Percentiles rank a stretch among this genome's conserved stretches.
These are phyloP conservation scores for Trypanosoma caninum DNA, from an alignment of 208 protist genomes.

Conservation along the genomic window DNA sequence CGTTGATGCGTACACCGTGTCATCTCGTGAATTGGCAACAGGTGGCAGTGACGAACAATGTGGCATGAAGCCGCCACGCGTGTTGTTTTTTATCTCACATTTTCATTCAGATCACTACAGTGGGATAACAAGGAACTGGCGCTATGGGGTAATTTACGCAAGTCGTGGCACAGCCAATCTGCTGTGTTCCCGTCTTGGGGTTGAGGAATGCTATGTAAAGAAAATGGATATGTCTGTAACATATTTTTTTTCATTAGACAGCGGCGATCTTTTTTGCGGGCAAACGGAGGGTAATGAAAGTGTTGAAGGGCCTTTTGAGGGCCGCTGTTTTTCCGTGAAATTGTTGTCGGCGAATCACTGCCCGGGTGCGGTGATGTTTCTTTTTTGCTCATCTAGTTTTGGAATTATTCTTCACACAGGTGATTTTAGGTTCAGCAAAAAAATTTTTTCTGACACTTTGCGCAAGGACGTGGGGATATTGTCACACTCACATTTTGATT, in stretches of 20 bases:
- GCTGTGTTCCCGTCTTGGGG: constrained; percentile 35
- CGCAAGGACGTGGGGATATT: neutral
- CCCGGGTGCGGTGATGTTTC: constrained; percentile 87
- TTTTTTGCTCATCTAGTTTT: constrained; percentile 62
- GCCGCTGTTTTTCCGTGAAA: constrained; percentile 35
- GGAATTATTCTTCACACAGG: constrained; percentile 87
- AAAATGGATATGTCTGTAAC: constrained; percentile 37
- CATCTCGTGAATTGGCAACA: neutral
- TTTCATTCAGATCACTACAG: constrained; percentile 93
- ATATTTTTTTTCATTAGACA: constrained; percentile 55
- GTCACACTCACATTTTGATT: constrained; percentile 37
- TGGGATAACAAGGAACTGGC: constrained; percentile 51
- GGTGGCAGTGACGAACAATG: neutral
- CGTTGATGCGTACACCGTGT: constrained; percentile 10
- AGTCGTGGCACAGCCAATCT: constrained; percentile 60
- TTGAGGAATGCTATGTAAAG: constrained; percentile 36
- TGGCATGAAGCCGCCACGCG: neutral
- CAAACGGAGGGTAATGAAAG: constrained; percentile 1
- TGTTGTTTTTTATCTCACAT: constrained; percentile 85
- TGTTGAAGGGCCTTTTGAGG: constrained; percentile 16
- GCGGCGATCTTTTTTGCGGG: constrained; percentile 23
- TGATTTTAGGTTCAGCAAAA: constrained; percentile 89
- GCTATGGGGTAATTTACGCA: constrained; percentile 63
- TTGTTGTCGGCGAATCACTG: constrained; percentile 91
- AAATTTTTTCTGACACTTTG: neutral